Percentiles rank a stretch among this genome's conserved stretches.
Evolutionary conservation across 148 eudicot species (phyloP).

Genomic region (Silene uniflora): DNA sequence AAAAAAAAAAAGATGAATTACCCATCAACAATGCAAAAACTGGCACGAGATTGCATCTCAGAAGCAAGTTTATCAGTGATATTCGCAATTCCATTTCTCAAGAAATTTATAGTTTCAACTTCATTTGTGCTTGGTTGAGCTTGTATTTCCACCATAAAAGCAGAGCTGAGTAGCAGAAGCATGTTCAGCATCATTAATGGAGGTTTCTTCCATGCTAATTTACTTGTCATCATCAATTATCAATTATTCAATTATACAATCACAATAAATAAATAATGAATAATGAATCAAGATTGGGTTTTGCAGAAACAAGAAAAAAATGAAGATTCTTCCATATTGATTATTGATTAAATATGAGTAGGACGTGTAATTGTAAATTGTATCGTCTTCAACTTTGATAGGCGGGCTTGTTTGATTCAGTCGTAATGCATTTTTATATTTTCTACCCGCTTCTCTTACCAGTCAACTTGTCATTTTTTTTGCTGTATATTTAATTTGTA

Average conservation of each 20-base stretch:
- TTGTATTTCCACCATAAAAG: constrained; percentile 3
- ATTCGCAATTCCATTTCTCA: constrained; percentile 16
- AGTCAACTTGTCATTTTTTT: no score
- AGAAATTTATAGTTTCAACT: background rate
- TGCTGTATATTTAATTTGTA: no score
- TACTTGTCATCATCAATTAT: background rate
- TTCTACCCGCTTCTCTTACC: no score
- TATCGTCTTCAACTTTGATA: no score
- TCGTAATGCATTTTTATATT: no score
- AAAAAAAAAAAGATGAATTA: background rate
- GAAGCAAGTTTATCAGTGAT: constrained; percentile 11
- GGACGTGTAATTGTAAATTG: no score
- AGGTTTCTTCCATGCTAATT: background rate
- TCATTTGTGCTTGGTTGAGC: background rate
- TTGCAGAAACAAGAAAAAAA: background rate
- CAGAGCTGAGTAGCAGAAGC: background rate
- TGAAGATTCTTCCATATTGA: background rate
- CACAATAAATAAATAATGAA: background rate
- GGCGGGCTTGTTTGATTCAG: no score
- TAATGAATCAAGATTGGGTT: background rate
- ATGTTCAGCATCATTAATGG: background rate
- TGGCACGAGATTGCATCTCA: constrained; percentile 15
- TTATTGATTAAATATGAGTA: no score
- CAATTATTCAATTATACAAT: no score
- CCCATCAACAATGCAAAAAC: constrained; percentile 28